phyloP scores from a whole-genome alignment of 768 basidiomycete genomes.

The Trametes gibbosa region DNA sequence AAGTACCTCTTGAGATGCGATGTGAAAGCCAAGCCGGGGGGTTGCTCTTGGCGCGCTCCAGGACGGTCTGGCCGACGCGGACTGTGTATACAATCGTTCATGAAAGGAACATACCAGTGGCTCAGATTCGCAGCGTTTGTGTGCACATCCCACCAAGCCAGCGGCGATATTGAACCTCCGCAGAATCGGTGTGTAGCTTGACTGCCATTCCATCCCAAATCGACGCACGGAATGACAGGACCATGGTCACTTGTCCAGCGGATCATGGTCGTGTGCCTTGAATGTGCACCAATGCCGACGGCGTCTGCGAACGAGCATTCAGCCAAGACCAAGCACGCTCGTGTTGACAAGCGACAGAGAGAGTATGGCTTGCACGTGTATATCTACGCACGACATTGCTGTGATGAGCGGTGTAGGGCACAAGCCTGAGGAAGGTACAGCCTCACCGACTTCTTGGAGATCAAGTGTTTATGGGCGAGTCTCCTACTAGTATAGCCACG shows the following conservation, averaged over 20 bases:
- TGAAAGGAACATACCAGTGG: neutral
- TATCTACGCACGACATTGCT: no score
- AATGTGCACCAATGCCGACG: neutral
- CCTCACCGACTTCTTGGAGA: no score
- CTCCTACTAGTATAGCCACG: no score
- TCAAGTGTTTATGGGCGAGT: no score
- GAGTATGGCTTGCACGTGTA: neutral
- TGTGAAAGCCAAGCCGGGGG: neutral
- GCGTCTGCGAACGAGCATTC: neutral
- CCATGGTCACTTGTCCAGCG: neutral
- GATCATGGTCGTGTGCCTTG: neutral
- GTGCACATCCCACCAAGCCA: no score
- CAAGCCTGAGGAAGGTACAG: no score
- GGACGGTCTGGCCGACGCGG: neutral
- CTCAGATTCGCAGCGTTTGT: neutral
- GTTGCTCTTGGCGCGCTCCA: neutral
- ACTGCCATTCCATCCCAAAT: neutral
- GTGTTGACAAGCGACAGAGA: neutral
- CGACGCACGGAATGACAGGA: neutral
- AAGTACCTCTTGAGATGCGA: neutral
- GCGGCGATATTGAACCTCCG: no score
- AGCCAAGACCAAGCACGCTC: neutral
- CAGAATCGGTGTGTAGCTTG: no score
- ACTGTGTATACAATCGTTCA: neutral
- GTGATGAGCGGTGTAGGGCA: no score